phyloP scores from a whole-genome alignment of 2,329 filamentous ascomycete species.

The Ophiosphaerella herpotricha region DNA sequence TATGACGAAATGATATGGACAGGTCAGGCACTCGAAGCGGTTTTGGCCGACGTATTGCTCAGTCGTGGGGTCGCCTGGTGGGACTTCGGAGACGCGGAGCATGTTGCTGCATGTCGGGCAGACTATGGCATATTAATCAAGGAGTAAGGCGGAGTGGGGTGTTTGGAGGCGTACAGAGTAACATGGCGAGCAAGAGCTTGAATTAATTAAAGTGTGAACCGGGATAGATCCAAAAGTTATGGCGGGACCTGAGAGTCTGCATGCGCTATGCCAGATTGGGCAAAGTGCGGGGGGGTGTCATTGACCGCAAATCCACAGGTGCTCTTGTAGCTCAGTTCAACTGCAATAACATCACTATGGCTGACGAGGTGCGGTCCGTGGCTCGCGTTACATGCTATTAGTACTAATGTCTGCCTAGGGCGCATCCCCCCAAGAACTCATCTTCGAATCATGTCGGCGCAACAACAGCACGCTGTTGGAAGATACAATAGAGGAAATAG shows the following conservation, averaged over 20 bases:
- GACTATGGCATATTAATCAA: conserved; percentile 51
- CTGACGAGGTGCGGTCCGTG: conserved; percentile 36
- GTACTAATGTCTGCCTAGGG: conserved; percentile 60
- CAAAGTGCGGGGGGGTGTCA: conserved; percentile 31
- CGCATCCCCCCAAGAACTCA: conserved; percentile 79
- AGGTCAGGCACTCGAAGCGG: conserved; percentile 93
- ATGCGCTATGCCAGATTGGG: conserved; percentile 9
- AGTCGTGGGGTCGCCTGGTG: conserved; percentile 45
- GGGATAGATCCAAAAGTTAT: conserved; percentile 30
- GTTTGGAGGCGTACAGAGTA: conserved; percentile 62
- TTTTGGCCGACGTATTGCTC: conserved; percentile 59
- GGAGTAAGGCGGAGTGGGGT: not conserved
- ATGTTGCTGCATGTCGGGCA: conserved; percentile 85
- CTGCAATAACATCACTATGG: conserved; percentile 30
- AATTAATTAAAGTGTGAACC: conserved; percentile 4
- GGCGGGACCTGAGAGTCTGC: conserved; percentile 30
- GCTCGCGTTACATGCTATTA: not conserved
- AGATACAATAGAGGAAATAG: conserved; percentile 67
- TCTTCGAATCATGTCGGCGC: conserved; percentile 90
- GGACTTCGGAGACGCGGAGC: conserved; percentile 68
- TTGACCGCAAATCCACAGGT: conserved; percentile 14
- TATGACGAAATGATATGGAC: conserved; percentile 87
- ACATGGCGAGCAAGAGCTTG: conserved; percentile 52
- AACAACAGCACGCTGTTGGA: conserved; percentile 87
- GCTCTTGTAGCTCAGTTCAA: not conserved